Conservation (phyloP, 768 basidiomycete genomes). For the Boletus coccyginus region DNA sequence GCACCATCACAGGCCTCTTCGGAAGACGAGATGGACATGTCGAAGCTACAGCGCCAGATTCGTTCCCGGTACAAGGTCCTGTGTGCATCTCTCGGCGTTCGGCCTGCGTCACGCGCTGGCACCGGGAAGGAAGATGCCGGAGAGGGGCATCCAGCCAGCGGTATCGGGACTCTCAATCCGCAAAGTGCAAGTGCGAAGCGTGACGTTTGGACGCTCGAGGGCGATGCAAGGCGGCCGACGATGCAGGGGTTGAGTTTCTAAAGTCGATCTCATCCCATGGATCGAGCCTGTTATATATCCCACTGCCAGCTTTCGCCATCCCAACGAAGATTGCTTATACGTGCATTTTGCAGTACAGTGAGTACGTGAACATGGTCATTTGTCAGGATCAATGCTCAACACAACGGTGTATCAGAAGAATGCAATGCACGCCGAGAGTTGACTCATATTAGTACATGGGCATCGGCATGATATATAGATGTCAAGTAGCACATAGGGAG, state of each 20-base stretch:
- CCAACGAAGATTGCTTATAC: background rate
- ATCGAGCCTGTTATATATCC: background rate
- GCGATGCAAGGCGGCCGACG: conserved; percentile 1
- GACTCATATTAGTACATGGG: background rate
- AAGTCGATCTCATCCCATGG: background rate
- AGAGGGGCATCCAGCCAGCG: background rate
- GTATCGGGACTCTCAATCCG: background rate
- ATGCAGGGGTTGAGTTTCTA: conserved; percentile 20
- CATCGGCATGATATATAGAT: background rate
- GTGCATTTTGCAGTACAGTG: background rate
- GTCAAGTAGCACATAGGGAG: background rate
- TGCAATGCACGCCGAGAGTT: background rate
- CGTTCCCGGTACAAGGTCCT: conserved; percentile 84
- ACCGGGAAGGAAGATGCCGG: background rate
- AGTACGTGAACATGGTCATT: background rate
- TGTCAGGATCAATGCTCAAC: background rate
- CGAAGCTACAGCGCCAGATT: conserved; percentile 77
- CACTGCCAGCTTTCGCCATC: background rate
- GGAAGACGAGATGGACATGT: conserved; percentile 58
- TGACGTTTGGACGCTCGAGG: conserved; percentile 11
- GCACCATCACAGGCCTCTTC: conserved; percentile 15
- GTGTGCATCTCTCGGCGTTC: conserved; percentile 77
- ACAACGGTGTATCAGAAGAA: background rate
- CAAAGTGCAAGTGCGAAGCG: background rate
- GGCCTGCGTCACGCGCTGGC: conserved; percentile 40